Percentiles rank a stretch among this genome's conserved stretches.
phyloP scores from a whole-genome alignment of 331 rosid genomes.

The Erythrophleum ivorense region DNA sequence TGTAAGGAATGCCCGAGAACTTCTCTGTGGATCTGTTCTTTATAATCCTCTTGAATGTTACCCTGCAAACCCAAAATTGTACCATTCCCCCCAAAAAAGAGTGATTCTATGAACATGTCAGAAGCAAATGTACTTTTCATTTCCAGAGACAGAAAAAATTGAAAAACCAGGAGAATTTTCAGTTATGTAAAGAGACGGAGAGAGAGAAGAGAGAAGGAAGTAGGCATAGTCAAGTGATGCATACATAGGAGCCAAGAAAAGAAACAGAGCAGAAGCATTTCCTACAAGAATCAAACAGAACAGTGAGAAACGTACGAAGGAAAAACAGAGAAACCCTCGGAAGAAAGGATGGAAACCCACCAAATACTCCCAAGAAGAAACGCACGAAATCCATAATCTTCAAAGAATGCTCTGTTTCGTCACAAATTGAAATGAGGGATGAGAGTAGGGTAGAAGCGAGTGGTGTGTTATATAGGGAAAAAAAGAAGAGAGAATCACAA shows the following conservation, averaged over 20 bases:
- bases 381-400: slow-evolving; percentile 56
- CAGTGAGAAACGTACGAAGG: slow-evolving; percentile 29
- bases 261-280: slow-evolving; percentile 85
- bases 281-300: slow-evolving; percentile 51
- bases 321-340: not conserved
- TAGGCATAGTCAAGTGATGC: not conserved
- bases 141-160: too few species aligned
- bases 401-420: not conserved
- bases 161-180: not conserved
- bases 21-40: slow-evolving; percentile 63
- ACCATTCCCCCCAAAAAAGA: not conserved
- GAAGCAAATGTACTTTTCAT: too few species aligned
- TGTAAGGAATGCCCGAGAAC: slow-evolving; percentile 92
- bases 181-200: not conserved
- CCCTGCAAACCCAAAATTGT: slow-evolving; percentile 45
- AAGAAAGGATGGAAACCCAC: slow-evolving; percentile 47
- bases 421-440: not conserved
- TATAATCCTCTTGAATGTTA: slow-evolving; percentile 80
- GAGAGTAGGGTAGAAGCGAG: not conserved
- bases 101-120: not conserved
- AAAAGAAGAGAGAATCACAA: not conserved
- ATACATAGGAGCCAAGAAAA: slow-evolving; percentile 87
- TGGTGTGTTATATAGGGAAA: not conserved
- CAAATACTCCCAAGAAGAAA: slow-evolving; percentile 75
- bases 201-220: not conserved